phyloP scores from a whole-genome alignment of 2,329 filamentous ascomycete genomes.

The Verticillium nubilum region DNA sequence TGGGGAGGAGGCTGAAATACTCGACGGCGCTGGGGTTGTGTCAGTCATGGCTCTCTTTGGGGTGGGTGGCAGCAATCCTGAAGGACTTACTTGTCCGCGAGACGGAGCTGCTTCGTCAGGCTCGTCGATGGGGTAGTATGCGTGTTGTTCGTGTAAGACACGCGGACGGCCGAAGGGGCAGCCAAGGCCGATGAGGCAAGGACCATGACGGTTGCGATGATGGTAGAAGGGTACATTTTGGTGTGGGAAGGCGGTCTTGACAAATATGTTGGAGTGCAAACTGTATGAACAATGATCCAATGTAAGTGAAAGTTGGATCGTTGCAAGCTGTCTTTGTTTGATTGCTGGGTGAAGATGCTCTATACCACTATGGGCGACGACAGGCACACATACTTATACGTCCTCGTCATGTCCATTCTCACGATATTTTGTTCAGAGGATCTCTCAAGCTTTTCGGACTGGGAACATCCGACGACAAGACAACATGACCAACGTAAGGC shows the following conservation, averaged over 20 bases:
- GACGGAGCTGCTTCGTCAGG: slow-evolving; percentile 25
- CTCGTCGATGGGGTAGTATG: slow-evolving; percentile 7
- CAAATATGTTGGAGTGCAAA: too few relatives aligned
- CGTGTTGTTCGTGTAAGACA: slow-evolving; percentile 2
- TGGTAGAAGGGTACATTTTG: slow-evolving; percentile 29
- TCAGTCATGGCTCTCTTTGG: slow-evolving; percentile 10
- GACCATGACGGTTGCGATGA: slow-evolving; percentile 31
- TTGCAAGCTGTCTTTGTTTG: neutral
- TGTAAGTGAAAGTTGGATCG: neutral
- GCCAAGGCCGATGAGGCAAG: slow-evolving; percentile 26
- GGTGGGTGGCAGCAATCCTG: too few relatives aligned
- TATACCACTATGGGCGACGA: neutral
- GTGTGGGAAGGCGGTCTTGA: slow-evolving; percentile 4
- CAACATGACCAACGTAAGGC: neutral
- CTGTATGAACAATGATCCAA: too few relatives aligned
- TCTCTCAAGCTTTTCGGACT: neutral
- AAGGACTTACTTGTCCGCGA: slow-evolving; percentile 29
- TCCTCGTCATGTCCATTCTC: neutral
- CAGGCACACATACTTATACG: neutral
- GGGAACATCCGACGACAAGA: neutral
- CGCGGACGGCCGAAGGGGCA: slow-evolving; percentile 10
- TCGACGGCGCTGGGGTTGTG: slow-evolving; percentile 29
- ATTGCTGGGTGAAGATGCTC: neutral
- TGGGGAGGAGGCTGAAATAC: slow-evolving; percentile 34
- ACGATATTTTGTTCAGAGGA: neutral